phyloP scores from a whole-genome alignment of 192 early-diverging fungal species.

The Coemansia sp. region DNA sequence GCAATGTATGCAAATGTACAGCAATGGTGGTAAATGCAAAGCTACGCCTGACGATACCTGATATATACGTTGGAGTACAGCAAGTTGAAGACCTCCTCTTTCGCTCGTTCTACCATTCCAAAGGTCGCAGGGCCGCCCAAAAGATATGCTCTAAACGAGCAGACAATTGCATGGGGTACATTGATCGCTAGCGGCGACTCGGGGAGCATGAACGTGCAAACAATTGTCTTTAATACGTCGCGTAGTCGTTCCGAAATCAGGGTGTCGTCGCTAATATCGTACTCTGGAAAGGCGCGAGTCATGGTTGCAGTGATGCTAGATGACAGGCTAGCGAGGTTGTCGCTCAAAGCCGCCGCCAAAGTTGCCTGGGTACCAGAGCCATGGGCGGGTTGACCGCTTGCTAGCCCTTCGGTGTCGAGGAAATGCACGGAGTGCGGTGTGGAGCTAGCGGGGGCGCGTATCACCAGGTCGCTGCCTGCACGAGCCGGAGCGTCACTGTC shows the following conservation, averaged over 20 bases:
- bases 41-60: slow-evolving; percentile 4
- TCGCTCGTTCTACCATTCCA: slow-evolving; percentile 23
- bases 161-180: slow-evolving; percentile 3
- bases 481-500: neutral
- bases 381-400: neutral
- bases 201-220: slow-evolving; percentile 39
- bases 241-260: slow-evolving; percentile 30
- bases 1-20: neutral
- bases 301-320: slow-evolving; percentile 28
- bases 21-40: neutral
- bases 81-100: slow-evolving; percentile 31
- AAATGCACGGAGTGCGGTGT: no score
- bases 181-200: slow-evolving; percentile 33
- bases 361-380: neutral
- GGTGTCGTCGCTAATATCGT: slow-evolving; percentile 6
- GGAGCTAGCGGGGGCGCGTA: neutral
- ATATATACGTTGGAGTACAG: slow-evolving; percentile 44
- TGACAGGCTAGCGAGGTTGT: slow-evolving; percentile 13
- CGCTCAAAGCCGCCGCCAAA: neutral
- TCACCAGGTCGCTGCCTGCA: neutral
- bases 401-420: neutral
- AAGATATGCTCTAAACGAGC: slow-evolving; percentile 10
- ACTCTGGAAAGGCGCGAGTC: slow-evolving; percentile 20
- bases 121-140: slow-evolving; percentile 19
- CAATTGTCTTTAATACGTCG: slow-evolving; percentile 14